Percentiles rank a stretch among this genome's conserved stretches.
Evolutionary conservation across 805 yeast genomes (phyloP).

Genomic region (Metschnikowia drakensbergensis): DNA sequence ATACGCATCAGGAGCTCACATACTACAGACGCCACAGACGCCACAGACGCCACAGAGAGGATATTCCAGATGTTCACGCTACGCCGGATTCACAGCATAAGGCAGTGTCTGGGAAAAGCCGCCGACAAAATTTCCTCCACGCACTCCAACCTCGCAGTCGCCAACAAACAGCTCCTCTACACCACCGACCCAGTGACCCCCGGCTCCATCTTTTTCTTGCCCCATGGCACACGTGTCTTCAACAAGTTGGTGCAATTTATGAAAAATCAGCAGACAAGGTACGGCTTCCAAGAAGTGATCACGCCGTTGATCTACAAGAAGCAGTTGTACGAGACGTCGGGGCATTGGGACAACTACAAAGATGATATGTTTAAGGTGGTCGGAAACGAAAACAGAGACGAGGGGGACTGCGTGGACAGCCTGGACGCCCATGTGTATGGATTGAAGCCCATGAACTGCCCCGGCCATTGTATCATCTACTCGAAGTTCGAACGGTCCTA

Average conservation of each 20-base stretch:
- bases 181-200: slow-evolving; percentile 81
- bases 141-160: slow-evolving; percentile 41
- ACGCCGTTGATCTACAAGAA: slow-evolving; percentile 86
- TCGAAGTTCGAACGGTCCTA: slow-evolving; percentile 73
- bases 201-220: slow-evolving; percentile 87
- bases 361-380: slow-evolving; percentile 92
- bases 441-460: slow-evolving; percentile 92
- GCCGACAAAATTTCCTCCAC: slow-evolving; percentile 25
- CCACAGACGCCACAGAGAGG: too few relatives aligned
- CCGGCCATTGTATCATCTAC: slow-evolving; percentile 88
- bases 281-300: slow-evolving; percentile 87
- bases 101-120: not conserved
- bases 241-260: slow-evolving; percentile 76
- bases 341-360: slow-evolving; percentile 94
- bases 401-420: slow-evolving; percentile 15
- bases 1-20: not conserved
- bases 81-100: not conserved
- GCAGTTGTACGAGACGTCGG: slow-evolving; percentile 83
- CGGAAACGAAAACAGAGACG: slow-evolving; percentile 45
- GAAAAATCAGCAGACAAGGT: slow-evolving; percentile 75
- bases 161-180: slow-evolving; percentile 69
- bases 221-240: slow-evolving; percentile 87
- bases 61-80: not conserved
- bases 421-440: slow-evolving; percentile 52
- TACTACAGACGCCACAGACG: not conserved